These are phyloP conservation scores for Sporothrix pallida DNA, from an alignment of 2,329 filamentous ascomycete genomes.

Conservation along the genomic window DNA sequence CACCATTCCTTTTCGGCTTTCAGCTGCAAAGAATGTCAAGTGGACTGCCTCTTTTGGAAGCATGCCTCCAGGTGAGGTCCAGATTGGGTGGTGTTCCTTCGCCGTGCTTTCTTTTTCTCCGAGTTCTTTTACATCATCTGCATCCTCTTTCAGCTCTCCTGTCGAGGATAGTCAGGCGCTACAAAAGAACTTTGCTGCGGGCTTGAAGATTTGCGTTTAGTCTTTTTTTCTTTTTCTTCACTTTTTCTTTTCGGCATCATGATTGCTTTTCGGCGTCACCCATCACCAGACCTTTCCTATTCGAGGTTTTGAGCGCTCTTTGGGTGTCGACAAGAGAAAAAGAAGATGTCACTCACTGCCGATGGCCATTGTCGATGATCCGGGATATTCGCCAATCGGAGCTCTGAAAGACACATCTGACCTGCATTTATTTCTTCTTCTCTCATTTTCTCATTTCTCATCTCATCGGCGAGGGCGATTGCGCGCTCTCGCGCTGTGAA, in stretches of 20 bases:
- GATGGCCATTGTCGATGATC: no score
- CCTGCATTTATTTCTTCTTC: not conserved
- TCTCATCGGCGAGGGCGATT: not conserved
- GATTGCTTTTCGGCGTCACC: not conserved
- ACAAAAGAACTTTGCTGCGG: not conserved
- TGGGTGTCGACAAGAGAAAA: no score
- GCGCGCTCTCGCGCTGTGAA: not conserved
- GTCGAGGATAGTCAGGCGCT: not conserved
- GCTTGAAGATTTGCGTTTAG: not conserved
- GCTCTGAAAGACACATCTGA: no score
- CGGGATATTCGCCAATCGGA: no score
- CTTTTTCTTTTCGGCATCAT: not conserved
- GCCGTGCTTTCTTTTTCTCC: no score
- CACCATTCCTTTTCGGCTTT: not conserved
- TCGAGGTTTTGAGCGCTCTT: no score
- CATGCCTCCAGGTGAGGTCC: not conserved
- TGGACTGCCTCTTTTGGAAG: slow-evolving; percentile 5
- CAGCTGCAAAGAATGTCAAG: not conserved
- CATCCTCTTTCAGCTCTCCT: not conserved
- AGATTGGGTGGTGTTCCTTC: not conserved
- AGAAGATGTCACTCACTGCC: no score
- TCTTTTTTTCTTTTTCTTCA: not conserved
- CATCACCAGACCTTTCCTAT: not conserved
- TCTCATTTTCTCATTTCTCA: not conserved
- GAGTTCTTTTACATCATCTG: not conserved